A percentile compares a stretch with the other conserved stretches of the same genome.
Conservation (phyloP, 2,329 filamentous ascomycete species). For the Penicillium paneum region DNA sequence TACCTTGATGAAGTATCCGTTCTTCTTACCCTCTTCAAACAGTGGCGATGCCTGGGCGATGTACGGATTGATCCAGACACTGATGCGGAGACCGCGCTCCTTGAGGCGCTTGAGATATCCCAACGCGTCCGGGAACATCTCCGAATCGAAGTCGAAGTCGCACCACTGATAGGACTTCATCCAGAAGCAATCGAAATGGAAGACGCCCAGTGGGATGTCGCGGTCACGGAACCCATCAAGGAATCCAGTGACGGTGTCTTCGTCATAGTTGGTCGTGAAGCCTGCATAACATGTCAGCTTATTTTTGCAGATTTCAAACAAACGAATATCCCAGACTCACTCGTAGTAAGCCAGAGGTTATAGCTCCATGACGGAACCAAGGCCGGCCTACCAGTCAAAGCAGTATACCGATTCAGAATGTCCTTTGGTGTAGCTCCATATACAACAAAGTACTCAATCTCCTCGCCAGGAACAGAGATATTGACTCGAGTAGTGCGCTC, state of each 20-base stretch:
- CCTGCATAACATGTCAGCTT: conserved; percentile 34
- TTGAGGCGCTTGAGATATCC: conserved; percentile 64
- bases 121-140: conserved; percentile 66
- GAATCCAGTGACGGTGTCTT: conserved; percentile 63
- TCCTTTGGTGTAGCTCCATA: conserved; percentile 70
- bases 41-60: conserved; percentile 66
- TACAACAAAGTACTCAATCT: conserved; percentile 71
- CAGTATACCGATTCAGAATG: conserved; percentile 64
- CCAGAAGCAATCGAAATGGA: conserved; percentile 78
- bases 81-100: conserved; percentile 62
- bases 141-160: conserved; percentile 67
- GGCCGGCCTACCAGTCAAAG: conserved; percentile 63
- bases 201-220: conserved; percentile 65
- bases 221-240: conserved; percentile 66
- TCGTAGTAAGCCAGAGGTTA: conserved; percentile 71
- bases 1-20: conserved; percentile 64
- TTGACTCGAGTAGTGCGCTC: conserved; percentile 70
- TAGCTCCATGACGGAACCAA: conserved; percentile 71
- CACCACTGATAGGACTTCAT: conserved; percentile 73
- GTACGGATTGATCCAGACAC: conserved; percentile 75
- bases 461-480: conserved; percentile 65
- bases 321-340: conserved; percentile 11
- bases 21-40: conserved; percentile 60
- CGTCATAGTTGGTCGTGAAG: conserved; percentile 71
- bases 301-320: background rate